Conservation (phyloP, 106 monocot species). For the Allium cepa region DNA sequence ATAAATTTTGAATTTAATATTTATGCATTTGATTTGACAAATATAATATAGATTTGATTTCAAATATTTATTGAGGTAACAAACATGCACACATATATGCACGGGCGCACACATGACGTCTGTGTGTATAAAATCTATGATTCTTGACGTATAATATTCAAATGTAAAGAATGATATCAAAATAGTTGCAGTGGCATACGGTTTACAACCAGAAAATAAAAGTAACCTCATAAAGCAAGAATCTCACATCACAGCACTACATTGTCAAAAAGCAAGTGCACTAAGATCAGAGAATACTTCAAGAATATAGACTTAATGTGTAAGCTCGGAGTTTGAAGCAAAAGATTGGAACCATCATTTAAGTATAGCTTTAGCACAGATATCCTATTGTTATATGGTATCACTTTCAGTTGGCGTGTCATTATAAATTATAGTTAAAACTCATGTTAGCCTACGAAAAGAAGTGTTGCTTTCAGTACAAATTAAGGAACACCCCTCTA, state of each 20-base stretch:
- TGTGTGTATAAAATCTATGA: too few relatives aligned
- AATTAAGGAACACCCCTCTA: conserved; percentile 18
- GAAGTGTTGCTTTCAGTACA: conserved; percentile 30
- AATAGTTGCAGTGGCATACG: too few relatives aligned
- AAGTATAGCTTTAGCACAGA: not conserved
- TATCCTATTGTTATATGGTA: not conserved
- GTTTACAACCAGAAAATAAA: too few relatives aligned
- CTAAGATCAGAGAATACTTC: not conserved
- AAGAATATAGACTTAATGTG: not conserved
- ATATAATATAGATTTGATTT: too few relatives aligned
- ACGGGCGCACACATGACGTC: too few relatives aligned
- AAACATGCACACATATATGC: too few relatives aligned
- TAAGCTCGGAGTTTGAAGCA: not conserved
- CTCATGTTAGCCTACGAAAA: not conserved
- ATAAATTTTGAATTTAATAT: too few relatives aligned
- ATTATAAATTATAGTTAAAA: not conserved
- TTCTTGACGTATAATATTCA: too few relatives aligned
- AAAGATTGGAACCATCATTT: not conserved
- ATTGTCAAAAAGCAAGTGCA: not conserved
- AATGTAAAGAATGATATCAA: too few relatives aligned
- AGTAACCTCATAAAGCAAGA: not conserved
- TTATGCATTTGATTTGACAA: too few relatives aligned
- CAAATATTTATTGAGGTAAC: too few relatives aligned
- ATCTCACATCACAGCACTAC: not conserved
- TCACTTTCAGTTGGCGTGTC: conserved; percentile 6